Evolutionary conservation across 192 early-diverging fungal species (phyloP).

Genomic region (Spinellus fusiger): DNA sequence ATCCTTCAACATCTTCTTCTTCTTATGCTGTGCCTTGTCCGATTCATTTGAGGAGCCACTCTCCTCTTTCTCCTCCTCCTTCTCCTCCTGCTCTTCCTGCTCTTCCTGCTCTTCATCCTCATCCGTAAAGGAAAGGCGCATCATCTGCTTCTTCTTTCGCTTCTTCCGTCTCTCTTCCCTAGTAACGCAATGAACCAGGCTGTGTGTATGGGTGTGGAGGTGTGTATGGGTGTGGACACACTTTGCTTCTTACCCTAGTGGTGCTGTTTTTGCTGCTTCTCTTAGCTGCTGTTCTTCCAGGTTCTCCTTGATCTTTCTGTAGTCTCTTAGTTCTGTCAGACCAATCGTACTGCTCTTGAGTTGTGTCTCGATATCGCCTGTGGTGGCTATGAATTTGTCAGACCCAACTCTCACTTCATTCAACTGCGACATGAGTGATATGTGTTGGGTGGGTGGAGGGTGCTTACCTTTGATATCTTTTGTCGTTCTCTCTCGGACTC

Average conservation of each 20-base stretch:
- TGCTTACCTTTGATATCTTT: constrained; percentile 57
- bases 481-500: constrained; percentile 67
- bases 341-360: constrained; percentile 88
- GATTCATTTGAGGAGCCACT: neutral
- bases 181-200: neutral
- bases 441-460: neutral
- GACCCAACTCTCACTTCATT: constrained; percentile 60
- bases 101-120: constrained; percentile 57
- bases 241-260: constrained; percentile 22
- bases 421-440: constrained; percentile 34
- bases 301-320: constrained; percentile 75
- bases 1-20: constrained; percentile 64
- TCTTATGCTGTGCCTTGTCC: constrained; percentile 20
- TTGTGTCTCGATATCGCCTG: constrained; percentile 71
- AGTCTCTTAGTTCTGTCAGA: constrained; percentile 83
- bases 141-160: constrained; percentile 54
- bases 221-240: neutral
- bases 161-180: constrained; percentile 59
- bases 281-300: constrained; percentile 78
- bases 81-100: constrained; percentile 47
- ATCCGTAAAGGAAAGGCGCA: constrained; percentile 72
- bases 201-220: neutral
- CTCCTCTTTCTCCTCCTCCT: constrained; percentile 5
- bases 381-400: constrained; percentile 75
- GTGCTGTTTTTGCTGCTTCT: constrained; percentile 58